These are phyloP conservation scores for Zygnema circumcarinatum DNA, from an alignment of 139 green algal genomes.

Conservation along the genomic window DNA sequence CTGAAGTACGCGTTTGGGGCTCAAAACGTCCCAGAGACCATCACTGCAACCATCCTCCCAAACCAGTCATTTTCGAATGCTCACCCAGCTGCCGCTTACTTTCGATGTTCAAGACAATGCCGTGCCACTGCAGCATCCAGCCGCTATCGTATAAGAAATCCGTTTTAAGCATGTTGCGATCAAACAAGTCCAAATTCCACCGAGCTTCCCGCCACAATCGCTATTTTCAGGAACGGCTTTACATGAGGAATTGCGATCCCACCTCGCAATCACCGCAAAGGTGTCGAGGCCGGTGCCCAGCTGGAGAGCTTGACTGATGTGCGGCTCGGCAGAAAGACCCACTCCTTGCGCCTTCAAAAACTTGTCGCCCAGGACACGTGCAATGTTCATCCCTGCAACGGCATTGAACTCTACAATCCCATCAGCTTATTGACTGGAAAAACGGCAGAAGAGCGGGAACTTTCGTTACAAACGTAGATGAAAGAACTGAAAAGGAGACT, in stretches of 20 bases:
- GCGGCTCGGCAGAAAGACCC: slow-evolving; percentile 71
- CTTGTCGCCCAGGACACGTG: slow-evolving; percentile 76
- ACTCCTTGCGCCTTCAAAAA: slow-evolving; percentile 79
- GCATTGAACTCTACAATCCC: too few relatives aligned
- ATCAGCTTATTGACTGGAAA: too few relatives aligned
- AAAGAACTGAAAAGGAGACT: slow-evolving; percentile 8
- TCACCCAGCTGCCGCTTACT: not conserved
- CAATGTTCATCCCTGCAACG: slow-evolving; percentile 74
- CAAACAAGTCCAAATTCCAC: not conserved
- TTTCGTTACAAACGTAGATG: not conserved
- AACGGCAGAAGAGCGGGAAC: too few relatives aligned
- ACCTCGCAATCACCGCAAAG: slow-evolving; percentile 41
- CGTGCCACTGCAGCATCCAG: not conserved
- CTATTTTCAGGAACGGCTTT: not conserved
- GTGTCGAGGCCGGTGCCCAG: slow-evolving; percentile 30
- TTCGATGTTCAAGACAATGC: slow-evolving; percentile 1
- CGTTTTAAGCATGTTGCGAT: slow-evolving; percentile 3
- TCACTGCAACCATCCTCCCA: slow-evolving; percentile 36
- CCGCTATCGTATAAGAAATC: not conserved
- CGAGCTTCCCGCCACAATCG: not conserved
- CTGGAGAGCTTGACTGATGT: slow-evolving; percentile 61
- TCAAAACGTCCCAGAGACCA: slow-evolving; percentile 56
- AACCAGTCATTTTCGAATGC: slow-evolving; percentile 18
- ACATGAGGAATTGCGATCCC: not conserved
- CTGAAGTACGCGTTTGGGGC: slow-evolving; percentile 36